phyloP scores from a whole-genome alignment of 768 basidiomycete genomes.

The Lactarius sp. region DNA sequence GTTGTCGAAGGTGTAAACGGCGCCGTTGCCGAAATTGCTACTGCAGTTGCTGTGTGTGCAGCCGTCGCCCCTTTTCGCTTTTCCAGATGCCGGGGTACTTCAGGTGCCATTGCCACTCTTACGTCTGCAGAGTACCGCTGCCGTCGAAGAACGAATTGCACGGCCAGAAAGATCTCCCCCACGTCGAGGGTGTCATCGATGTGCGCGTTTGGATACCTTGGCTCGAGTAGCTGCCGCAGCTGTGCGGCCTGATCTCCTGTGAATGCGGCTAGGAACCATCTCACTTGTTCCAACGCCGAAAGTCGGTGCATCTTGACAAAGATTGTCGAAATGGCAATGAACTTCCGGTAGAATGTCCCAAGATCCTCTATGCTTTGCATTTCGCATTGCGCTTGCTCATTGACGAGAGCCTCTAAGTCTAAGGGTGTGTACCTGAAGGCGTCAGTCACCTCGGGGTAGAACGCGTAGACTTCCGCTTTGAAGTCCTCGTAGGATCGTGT shows the following conservation, averaged over 20 bases:
- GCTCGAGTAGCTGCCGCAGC: background rate
- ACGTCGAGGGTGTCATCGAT: background rate
- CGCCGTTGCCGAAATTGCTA: background rate
- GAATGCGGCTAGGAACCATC: background rate
- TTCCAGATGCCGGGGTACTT: background rate
- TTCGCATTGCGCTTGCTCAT: background rate
- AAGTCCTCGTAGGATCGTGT: background rate
- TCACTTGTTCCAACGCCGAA: constrained; percentile 1
- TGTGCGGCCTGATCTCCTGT: background rate
- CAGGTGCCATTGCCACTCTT: background rate
- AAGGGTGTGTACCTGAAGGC: background rate
- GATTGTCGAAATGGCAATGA: background rate
- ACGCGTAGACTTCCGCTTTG: background rate
- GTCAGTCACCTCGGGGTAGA: background rate
- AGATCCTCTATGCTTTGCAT: background rate
- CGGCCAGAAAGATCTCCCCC: background rate
- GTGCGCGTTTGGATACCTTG: background rate
- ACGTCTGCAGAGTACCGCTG: background rate
- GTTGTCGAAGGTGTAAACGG: background rate
- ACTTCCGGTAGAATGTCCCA: background rate
- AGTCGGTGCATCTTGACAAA: background rate
- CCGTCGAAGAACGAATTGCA: background rate
- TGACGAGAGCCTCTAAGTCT: background rate
- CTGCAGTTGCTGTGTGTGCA: background rate
- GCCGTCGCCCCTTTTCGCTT: background rate